Conservation (phyloP, 1,284 basidiomycete species). For the Boletus hoseneyae region DNA sequence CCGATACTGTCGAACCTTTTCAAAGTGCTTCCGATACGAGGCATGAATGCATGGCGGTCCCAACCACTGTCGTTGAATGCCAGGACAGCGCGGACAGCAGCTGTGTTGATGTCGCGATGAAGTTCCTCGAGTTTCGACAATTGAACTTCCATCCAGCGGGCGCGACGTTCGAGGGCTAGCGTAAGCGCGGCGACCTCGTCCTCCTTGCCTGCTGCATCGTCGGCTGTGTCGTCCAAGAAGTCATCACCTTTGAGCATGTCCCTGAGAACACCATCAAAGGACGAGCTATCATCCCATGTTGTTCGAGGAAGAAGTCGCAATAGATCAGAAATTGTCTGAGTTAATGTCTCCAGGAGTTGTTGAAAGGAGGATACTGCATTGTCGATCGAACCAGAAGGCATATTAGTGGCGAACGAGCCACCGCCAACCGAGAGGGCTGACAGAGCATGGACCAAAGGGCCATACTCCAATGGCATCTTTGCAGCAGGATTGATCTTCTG, state of each 20-base stretch:
- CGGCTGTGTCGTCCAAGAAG: conserved; percentile 69
- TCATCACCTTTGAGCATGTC: conserved; percentile 86
- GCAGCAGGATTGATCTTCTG: conserved; percentile 65
- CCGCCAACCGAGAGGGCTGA: conserved; percentile 81
- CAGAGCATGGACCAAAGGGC: conserved; percentile 76
- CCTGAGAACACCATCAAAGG: conserved; percentile 77
- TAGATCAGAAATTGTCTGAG: conserved; percentile 81
- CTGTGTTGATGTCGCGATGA: conserved; percentile 81
- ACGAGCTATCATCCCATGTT: conserved; percentile 83
- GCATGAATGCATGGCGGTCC: conserved; percentile 64
- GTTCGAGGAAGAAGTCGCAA: conserved; percentile 77
- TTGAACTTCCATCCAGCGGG: conserved; percentile 87
- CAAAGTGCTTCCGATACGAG: conserved; percentile 61
- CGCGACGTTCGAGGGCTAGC: conserved; percentile 74
- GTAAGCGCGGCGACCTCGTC: conserved; percentile 81
- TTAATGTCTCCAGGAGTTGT: conserved; percentile 77
- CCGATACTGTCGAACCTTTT: conserved; percentile 66
- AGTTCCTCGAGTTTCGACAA: conserved; percentile 80
- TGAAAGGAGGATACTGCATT: conserved; percentile 84
- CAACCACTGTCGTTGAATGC: conserved; percentile 83
- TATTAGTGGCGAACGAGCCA: conserved; percentile 76
- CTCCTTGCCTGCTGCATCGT: conserved; percentile 60
- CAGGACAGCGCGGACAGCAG: conserved; percentile 75
- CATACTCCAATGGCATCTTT: conserved; percentile 76
- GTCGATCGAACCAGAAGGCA: conserved; percentile 78